Conservation (phyloP, 768 basidiomycete genomes). For the Lanmaoa rubissima region DNA sequence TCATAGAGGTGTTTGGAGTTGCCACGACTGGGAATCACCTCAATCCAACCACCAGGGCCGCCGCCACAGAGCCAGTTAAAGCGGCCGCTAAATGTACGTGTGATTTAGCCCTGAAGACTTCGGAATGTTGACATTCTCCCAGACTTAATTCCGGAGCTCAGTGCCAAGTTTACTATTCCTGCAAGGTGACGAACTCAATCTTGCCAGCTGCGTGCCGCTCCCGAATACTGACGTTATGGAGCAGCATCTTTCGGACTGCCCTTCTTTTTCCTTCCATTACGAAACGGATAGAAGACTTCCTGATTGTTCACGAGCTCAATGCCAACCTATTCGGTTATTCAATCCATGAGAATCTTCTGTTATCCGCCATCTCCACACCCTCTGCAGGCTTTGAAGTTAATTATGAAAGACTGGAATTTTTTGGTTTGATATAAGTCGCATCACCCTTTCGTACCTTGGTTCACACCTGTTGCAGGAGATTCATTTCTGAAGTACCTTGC, state of each 20-base stretch:
- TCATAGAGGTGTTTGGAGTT: slow-evolving; percentile 64
- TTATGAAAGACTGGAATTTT: slow-evolving; percentile 82
- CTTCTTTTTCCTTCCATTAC: slow-evolving; percentile 74
- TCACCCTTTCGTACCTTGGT: slow-evolving; percentile 22
- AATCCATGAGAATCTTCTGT: slow-evolving; percentile 60
- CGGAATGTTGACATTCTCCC: slow-evolving; percentile 28
- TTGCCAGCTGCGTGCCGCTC: slow-evolving; percentile 17
- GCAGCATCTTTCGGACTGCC: slow-evolving; percentile 65
- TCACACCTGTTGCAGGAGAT: slow-evolving; percentile 49
- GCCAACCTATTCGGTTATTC: slow-evolving; percentile 59
- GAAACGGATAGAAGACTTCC: slow-evolving; percentile 66
- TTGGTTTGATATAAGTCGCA: slow-evolving; percentile 48
- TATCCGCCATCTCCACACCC: slow-evolving; percentile 67
- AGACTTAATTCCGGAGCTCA: slow-evolving; percentile 87
- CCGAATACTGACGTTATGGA: slow-evolving; percentile 22
- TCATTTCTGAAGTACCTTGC: slow-evolving; percentile 79
- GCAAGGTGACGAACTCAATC: slow-evolving; percentile 53
- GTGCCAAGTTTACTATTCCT: slow-evolving; percentile 66
- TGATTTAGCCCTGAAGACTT: slow-evolving; percentile 14
- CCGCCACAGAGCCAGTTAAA: slow-evolving; percentile 36
- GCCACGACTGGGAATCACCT: slow-evolving; percentile 55
- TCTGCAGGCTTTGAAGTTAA: slow-evolving; percentile 68
- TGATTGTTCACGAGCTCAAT: slow-evolving; percentile 79
- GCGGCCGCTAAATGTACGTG: slow-evolving; percentile 59
- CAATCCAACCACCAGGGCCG: slow-evolving; percentile 48